Conservation (phyloP, 495 filamentous ascomycete species). For the Neurospora tetrasperma region DNA sequence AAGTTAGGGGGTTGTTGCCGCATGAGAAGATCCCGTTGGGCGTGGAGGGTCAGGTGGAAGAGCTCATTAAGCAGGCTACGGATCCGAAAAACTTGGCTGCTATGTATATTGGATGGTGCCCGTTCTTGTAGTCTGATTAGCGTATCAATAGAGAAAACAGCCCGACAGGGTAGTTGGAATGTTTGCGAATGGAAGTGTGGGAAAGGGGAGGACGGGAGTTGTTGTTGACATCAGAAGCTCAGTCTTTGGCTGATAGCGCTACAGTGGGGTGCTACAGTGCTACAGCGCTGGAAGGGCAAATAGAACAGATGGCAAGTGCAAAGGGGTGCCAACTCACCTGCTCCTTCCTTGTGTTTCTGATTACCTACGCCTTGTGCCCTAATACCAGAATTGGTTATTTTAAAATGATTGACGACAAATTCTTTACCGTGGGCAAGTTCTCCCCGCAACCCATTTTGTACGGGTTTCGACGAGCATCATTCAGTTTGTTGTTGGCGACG, state of each 20-base stretch:
- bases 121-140: slow-evolving; percentile 55
- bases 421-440: neutral
- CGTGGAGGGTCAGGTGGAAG: slow-evolving; percentile 92
- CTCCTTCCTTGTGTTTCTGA: neutral
- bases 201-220: neutral
- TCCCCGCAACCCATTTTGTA: neutral
- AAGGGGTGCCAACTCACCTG: neutral
- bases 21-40: slow-evolving; percentile 83
- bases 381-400: neutral
- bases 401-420: neutral
- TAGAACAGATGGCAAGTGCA: neutral
- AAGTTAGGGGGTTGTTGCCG: slow-evolving; percentile 72
- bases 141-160: neutral
- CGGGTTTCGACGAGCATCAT: neutral
- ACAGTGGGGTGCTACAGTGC: neutral
- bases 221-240: neutral
- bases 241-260: neutral
- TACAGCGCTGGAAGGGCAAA: neutral
- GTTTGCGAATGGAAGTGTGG: neutral
- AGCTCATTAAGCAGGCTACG: slow-evolving; percentile 75
- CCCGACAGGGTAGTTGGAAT: neutral
- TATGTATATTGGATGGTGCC: slow-evolving; percentile 99
- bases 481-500: neutral
- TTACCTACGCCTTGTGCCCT: neutral
- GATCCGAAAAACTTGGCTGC: slow-evolving; percentile 62